Percentiles rank a stretch among this genome's conserved stretches.
Evolutionary conservation across 495 filamentous ascomycete genomes (phyloP).

Genomic region (Aspergillus bertholletiae): DNA sequence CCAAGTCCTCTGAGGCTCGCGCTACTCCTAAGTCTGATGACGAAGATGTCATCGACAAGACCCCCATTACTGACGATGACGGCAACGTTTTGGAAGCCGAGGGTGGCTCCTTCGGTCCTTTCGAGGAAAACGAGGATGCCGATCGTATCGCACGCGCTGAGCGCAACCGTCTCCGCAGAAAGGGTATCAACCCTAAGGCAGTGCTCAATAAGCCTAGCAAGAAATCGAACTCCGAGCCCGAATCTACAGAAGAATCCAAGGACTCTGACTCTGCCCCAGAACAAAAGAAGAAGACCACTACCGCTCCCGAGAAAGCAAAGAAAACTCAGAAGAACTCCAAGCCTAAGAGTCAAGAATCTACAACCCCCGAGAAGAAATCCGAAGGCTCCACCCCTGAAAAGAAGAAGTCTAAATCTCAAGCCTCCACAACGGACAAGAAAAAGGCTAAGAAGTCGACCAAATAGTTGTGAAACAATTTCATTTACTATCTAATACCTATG

Average conservation of each 20-base stretch:
- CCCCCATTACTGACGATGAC: constrained; percentile 44
- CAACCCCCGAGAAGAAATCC: constrained; percentile 4
- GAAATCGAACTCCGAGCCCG: constrained; percentile 17
- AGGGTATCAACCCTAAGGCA: constrained; percentile 63
- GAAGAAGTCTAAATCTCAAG: constrained; percentile 12
- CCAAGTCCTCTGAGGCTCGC: constrained; percentile 40
- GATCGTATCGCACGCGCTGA: constrained; percentile 57
- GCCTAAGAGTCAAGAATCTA: constrained; percentile 10
- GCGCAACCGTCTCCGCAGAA: constrained; percentile 56
- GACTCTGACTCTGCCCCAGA: constrained; percentile 2
- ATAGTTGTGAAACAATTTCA: constrained; percentile 14
- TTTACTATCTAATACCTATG: constrained; percentile 5
- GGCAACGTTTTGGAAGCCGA: constrained; percentile 24
- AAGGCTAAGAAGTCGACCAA: constrained; percentile 37
- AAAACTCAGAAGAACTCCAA: constrained; percentile 21
- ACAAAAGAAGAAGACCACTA: constrained; percentile 12
- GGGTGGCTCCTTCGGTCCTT: constrained; percentile 59
- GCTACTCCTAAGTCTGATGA: constrained; percentile 16
- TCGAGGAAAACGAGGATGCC: constrained; percentile 61
- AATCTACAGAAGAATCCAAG: constrained; percentile 10
- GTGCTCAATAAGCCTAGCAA: constrained; percentile 44
- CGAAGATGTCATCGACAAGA: constrained; percentile 38
- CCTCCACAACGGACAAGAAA: constrained; percentile 10
- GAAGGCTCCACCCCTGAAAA: not conserved
- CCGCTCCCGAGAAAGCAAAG: constrained; percentile 19